Evolutionary conservation across 2,329 filamentous ascomycete species (phyloP), one percentile per base, ranked within the genome.

Genomic region (Raffaelea ambrosiae): DNA sequence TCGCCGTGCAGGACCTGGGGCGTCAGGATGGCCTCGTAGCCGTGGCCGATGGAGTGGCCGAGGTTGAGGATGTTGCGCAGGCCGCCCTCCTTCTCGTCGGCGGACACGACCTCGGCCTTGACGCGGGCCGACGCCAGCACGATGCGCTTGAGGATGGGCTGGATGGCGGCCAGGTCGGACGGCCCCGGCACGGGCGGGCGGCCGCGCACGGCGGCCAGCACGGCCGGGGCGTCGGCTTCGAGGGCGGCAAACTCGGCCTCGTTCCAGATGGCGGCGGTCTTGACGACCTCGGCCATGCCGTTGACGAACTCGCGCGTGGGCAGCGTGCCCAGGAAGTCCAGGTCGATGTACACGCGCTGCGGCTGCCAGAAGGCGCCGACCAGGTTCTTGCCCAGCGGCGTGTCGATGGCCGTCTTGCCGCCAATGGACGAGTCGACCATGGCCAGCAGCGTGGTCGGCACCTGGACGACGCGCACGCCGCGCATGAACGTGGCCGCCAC

Each of bases 381-480:
- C 53, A 98, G 70, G 63, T 98, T 98, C 74, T 98, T 98, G 51
- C 93, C 93, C 63, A 90, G 79, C 8, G 91, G 90, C 0, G 88
- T 95, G 63, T 98, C 93, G 65, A 98, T 97, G 48, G 93, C 93
- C 10, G 93, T 98, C 74, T 98, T 98, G 54, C 93, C 93, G 53
- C 93, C 93, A 61, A 98, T 97, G 35, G 89, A 95, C 41, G 91
- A 97, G 67, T 98, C 93, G 39, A 98, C 93, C 93, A 98, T 98
- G 54, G 93, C 82, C 46, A 98, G 75, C 49, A 98, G 73, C 0
- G 90, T 95, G 10, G 93, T 98, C 1, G 93, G 93, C 42, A 98
- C 90, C 67, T 98, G 93, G 39, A 96, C 89, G 63, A 95, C 95
- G 56, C 87, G 87, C 53, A 98, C 84, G 48, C 93, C 93, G 57